Base-by-base conservation (phyloP, 257 asterid species). In the Cinchona pubescens region DNA sequence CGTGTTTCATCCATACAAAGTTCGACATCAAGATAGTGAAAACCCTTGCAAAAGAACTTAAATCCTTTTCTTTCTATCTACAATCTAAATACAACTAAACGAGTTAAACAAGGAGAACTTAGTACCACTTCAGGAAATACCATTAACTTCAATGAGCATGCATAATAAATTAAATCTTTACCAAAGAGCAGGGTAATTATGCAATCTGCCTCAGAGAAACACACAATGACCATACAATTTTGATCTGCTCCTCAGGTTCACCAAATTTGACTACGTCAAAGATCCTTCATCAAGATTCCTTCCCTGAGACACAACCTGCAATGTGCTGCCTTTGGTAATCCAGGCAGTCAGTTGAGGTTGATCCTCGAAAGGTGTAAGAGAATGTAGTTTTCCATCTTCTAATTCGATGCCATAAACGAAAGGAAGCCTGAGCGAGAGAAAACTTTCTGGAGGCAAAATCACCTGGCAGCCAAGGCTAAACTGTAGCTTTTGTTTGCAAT, bases 361-460 rank as follows among this genome's bases (percentile, higher is more conserved):
- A 74, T 86, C 82, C 75, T 88, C 93, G 67, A 84, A 89, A 79
- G 94, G 96, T 79, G 78, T 85, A 63, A 94, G 90, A 78, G 97
- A 84, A 79, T 87, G 92, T 29, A 83, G 71, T 80, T 79, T 88
- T 77, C 97, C 97, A 88, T 86, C 91, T 72, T 86, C 97, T 80
- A 90, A 75, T 77, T 86, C 87, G 53, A 92, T 89, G 59, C 97
- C 97, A 78, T 92, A 92, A 68, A 88, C 82, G 81, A 92, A 95
- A 46, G 98, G 98, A 35, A 95, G 99, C 83, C 90, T 87, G 53
- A 95, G 83, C 73, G 97, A 92, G 76, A 95, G 88, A 79, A 92
- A 95, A 86, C 99, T 95, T 45, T 91, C 99, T 32, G 99, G 96
- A 64, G 98, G 98, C 78, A 95, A 89, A 77, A 90, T 88, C 86